Conservation (phyloP, 2,329 filamentous ascomycete genomes). For the Diaporthe australafricana region DNA sequence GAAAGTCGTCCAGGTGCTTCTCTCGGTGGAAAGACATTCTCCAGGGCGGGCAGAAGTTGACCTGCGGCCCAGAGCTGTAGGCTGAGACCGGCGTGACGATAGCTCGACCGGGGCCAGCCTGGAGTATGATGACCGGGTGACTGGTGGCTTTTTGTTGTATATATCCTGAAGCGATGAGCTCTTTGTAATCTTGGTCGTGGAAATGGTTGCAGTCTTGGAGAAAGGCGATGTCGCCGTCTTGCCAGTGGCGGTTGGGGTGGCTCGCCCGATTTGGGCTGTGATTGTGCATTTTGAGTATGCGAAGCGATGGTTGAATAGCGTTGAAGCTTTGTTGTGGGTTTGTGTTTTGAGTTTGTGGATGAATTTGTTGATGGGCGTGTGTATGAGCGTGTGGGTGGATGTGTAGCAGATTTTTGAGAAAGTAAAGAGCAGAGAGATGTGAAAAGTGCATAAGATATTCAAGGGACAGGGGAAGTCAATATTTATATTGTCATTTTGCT, state of each 20-base stretch:
- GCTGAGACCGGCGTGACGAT: constrained; percentile 49
- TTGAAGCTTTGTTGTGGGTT: too few species aligned
- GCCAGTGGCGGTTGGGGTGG: not conserved
- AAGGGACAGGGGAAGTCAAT: not conserved
- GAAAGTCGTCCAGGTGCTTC: constrained; percentile 45
- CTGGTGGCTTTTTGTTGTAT: constrained; percentile 40
- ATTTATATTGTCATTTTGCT: not conserved
- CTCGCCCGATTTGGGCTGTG: not conserved
- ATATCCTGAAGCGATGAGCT: constrained; percentile 40
- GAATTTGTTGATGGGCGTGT: too few species aligned
- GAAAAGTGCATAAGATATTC: too few species aligned
- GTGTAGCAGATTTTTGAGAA: too few species aligned
- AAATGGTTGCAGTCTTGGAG: constrained; percentile 40
- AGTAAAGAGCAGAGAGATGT: not conserved
- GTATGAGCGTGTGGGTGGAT: too few species aligned
- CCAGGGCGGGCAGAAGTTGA: constrained; percentile 47
- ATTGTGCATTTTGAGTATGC: not conserved
- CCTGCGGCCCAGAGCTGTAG: constrained; percentile 42
- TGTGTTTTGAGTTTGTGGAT: not conserved
- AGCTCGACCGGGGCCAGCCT: constrained; percentile 34
- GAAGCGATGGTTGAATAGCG: not conserved
- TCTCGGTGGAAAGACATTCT: constrained; percentile 40
- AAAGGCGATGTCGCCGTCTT: constrained; percentile 48
- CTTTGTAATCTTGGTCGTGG: constrained; percentile 32
- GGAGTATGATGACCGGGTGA: constrained; percentile 51